Evolutionary conservation across 345 rosid species (phyloP).

Genomic region (Eucalyptus cloeziana): DNA sequence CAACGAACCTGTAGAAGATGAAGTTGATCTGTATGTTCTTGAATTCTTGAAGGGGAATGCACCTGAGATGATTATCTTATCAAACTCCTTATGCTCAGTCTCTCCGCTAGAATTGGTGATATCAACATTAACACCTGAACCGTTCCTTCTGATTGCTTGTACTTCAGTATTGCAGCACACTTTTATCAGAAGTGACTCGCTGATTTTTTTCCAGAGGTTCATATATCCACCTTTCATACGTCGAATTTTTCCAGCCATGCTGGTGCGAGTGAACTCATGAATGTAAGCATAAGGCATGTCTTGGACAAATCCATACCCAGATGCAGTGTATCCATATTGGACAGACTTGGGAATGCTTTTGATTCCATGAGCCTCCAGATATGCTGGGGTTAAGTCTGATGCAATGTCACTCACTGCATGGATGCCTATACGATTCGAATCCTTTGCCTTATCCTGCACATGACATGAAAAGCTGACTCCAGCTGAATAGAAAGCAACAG

Average conservation of each 20-base stretch:
- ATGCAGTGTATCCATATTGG: conserved; percentile 67
- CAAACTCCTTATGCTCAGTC: conserved; percentile 29
- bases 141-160: conserved; percentile 19
- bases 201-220: conserved; percentile 42
- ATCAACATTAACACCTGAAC: conserved; percentile 20
- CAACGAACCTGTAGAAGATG: conserved; percentile 19
- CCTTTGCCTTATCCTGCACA: conserved; percentile 45
- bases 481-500: background rate
- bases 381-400: conserved; percentile 38
- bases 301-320: conserved; percentile 56
- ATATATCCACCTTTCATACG: conserved; percentile 54
- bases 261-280: conserved; percentile 59
- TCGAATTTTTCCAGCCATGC: conserved; percentile 65
- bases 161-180: conserved; percentile 38
- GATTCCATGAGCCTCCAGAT: conserved; percentile 28
- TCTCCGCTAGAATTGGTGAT: conserved; percentile 15
- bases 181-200: conserved; percentile 25
- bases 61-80: conserved; percentile 49
- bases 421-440: conserved; percentile 34
- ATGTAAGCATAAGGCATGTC: conserved; percentile 66
- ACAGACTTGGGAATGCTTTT: conserved; percentile 41
- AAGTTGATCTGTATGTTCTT: conserved; percentile 32
- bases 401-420: conserved; percentile 52
- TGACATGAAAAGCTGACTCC: background rate
- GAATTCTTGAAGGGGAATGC: conserved; percentile 36